Evolutionary conservation across 768 basidiomycete species (phyloP).

Genomic region (Lanmaoa rubissima): DNA sequence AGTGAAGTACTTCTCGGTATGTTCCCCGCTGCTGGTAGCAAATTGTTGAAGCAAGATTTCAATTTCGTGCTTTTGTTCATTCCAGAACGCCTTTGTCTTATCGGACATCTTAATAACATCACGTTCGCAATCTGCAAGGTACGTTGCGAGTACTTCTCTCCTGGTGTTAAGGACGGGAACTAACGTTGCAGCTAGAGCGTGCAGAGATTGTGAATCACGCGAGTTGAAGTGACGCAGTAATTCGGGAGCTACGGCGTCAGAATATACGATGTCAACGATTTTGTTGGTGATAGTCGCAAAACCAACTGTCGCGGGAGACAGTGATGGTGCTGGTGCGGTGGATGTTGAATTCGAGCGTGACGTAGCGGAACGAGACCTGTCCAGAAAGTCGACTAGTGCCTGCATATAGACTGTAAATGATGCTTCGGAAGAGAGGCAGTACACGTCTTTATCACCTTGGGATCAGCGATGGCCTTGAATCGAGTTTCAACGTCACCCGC

Average conservation of each 20-base stretch:
- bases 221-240: constrained; percentile 59
- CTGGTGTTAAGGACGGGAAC: constrained; percentile 45
- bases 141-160: constrained; percentile 46
- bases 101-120: constrained; percentile 53
- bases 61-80: constrained; percentile 46
- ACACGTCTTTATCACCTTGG: constrained; percentile 42
- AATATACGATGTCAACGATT: constrained; percentile 56
- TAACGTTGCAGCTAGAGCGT: constrained; percentile 42
- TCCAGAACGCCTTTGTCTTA: constrained; percentile 64
- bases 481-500: constrained; percentile 67
- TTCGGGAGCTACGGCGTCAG: constrained; percentile 60
- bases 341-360: constrained; percentile 73
- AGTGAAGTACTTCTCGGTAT: constrained; percentile 50
- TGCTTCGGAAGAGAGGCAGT: background rate
- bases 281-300: constrained; percentile 36
- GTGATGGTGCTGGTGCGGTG: constrained; percentile 66
- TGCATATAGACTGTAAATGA: constrained; percentile 28
- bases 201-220: constrained; percentile 51
- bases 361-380: constrained; percentile 71
- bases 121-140: constrained; percentile 51
- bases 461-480: constrained; percentile 77
- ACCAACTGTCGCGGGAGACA: constrained; percentile 82
- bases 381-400: constrained; percentile 78
- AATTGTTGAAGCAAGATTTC: constrained; percentile 47
- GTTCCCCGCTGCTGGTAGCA: constrained; percentile 41